Conservation (phyloP, 306 rosid species). For the Bauhinia variegata region DNA sequence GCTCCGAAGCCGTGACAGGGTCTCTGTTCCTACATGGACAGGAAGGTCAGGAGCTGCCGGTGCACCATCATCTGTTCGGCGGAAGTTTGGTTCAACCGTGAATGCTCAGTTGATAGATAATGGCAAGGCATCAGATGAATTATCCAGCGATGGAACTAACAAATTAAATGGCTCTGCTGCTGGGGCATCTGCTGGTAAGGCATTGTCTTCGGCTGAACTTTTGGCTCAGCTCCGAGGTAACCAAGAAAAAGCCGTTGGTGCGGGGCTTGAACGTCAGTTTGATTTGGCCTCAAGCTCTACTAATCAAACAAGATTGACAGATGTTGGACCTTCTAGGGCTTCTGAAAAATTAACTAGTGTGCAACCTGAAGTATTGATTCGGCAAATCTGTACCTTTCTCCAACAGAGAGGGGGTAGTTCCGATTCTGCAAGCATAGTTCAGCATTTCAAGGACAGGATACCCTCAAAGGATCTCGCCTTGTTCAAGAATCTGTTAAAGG, state of each 20-base stretch:
- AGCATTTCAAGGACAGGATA: slow-evolving; percentile 80
- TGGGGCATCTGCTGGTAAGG: slow-evolving; percentile 84
- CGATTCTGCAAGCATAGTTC: slow-evolving; percentile 70
- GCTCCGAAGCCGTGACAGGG: slow-evolving; percentile 69
- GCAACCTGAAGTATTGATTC: slow-evolving; percentile 85
- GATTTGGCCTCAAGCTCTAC: slow-evolving; percentile 41
- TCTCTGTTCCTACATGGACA: slow-evolving; percentile 94
- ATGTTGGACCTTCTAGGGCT: slow-evolving; percentile 54
- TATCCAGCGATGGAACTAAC: slow-evolving; percentile 46
- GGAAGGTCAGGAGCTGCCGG: slow-evolving; percentile 96
- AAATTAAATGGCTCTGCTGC: slow-evolving; percentile 62
- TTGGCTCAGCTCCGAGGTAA: slow-evolving; percentile 69
- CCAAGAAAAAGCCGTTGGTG: slow-evolving; percentile 74
- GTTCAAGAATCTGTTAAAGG: slow-evolving; percentile 92
- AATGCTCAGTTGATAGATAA: slow-evolving; percentile 59
- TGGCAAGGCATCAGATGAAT: slow-evolving; percentile 50
- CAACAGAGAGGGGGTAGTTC: slow-evolving; percentile 78
- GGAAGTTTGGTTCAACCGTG: slow-evolving; percentile 81
- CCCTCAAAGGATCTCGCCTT: slow-evolving; percentile 78
- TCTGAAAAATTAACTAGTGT: slow-evolving; percentile 50
- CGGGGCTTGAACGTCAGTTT: slow-evolving; percentile 70
- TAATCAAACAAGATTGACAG: slow-evolving; percentile 47
- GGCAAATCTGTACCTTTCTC: slow-evolving; percentile 78
- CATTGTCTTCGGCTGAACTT: slow-evolving; percentile 78
- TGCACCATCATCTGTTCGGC: slow-evolving; percentile 73